Base-by-base conservation (phyloP, 352 stramenopile species). In the Pythium oligandrum region DNA sequence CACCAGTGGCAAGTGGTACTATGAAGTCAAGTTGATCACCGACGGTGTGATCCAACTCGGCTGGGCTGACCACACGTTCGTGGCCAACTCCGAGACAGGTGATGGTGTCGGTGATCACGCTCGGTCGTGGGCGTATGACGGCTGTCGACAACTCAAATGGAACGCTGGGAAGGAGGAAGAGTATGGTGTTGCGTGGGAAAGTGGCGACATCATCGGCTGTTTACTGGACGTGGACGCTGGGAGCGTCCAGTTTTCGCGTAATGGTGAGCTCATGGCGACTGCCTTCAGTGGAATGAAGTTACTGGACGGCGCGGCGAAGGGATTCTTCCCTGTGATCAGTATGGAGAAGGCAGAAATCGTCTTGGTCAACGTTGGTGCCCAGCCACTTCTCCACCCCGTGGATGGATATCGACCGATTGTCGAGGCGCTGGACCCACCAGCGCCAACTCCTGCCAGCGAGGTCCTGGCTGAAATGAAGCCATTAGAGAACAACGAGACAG, bases 41-140 rank as follows among this genome's bases (percentile, higher is more conserved):
- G 80, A 80, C 60, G 90, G 88, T 12, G 71, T 97, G 9, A 88
- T 96, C 48, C 92, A 98, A 63, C 61, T 98, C 48, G 92, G 92
- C n/a, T 97, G 90, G 92, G 86, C 88, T 6, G 85, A 95, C 56
- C 74, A 63, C 6, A 73, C 73, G 3, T 96, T 96, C 50, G 63
- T 64, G 12, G 75, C 78, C 7, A 80, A 93, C 48, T 93, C 85
- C 1, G 80, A 75, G 44, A 72, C 72, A 1, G 92, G 90, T 45
- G 82, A 97, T 56, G 92, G 92, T 9, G 89, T 97, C 3, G 92
- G 92, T 36, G 92, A 98, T 63, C 82, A 96, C 54, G 72, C 66
- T 11, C 73, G 76, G 1, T 98, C 90, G 38, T 98, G 90, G 90
- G 73, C 86, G 39, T 97, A 93, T 55, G 92, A 97, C 50, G 92